Conservation (phyloP, 78 protist species). For the Speleostelium caveatum region DNA sequence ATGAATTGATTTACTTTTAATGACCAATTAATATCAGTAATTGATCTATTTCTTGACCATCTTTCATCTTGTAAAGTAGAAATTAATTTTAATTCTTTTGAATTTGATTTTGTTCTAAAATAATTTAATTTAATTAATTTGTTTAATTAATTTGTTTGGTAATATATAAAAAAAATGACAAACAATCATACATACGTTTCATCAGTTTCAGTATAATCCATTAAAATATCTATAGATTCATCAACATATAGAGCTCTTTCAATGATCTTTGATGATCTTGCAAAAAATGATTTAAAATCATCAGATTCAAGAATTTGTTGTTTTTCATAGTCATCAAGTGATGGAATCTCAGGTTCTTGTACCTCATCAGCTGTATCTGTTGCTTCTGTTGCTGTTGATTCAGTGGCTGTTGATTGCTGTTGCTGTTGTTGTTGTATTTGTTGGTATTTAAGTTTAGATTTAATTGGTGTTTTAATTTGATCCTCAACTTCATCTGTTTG, state of each 20-base stretch:
- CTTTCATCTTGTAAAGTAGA: conserved; percentile 68
- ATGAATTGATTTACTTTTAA: conserved; percentile 23
- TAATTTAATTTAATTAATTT: not conserved
- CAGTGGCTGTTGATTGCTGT: conserved; percentile 3
- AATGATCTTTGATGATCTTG: conserved; percentile 62
- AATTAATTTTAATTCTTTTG: conserved; percentile 60
- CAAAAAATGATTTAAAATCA: conserved; percentile 66
- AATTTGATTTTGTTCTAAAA: conserved; percentile 21
- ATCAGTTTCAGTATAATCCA: conserved; percentile 73
- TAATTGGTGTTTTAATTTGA: conserved; percentile 20
- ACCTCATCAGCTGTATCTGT: not conserved
- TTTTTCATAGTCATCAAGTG: conserved; percentile 35
- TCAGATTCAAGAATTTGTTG: conserved; percentile 35
- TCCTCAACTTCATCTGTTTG: conserved; percentile 11
- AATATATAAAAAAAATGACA: not conserved
- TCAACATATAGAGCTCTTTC: conserved; percentile 82
- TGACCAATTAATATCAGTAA: conserved; percentile 81
- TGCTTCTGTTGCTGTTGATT: not conserved
- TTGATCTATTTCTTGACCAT: conserved; percentile 79
- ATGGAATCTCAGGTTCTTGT: conserved; percentile 46
- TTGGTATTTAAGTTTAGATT: conserved; percentile 54
- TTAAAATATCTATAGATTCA: conserved; percentile 70
- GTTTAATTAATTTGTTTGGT: not conserved
- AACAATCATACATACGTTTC: conserved; percentile 2
- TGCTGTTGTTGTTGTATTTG: conserved; percentile 12